Conservation (phyloP, 192 early-diverging fungal species). For the Backusella tuberculispora region DNA sequence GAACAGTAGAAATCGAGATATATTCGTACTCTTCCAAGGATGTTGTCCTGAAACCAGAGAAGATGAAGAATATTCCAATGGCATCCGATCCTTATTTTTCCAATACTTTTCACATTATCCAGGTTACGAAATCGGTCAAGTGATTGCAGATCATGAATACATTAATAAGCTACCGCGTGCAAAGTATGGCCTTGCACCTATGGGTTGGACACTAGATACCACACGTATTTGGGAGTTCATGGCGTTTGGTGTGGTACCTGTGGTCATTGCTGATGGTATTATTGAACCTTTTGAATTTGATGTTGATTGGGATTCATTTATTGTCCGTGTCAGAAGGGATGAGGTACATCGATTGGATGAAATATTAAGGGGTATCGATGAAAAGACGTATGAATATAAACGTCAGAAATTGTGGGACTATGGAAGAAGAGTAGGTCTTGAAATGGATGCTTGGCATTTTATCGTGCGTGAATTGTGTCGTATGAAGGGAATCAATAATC, state of each 20-base stretch:
- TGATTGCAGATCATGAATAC: constrained; percentile 40
- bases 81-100: constrained; percentile 47
- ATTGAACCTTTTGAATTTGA: constrained; percentile 54
- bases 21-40: constrained; percentile 43
- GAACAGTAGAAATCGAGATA: constrained; percentile 25
- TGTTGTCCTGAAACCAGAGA: constrained; percentile 38
- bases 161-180: constrained; percentile 43
- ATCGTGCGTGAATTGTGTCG: constrained; percentile 51
- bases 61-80: constrained; percentile 42
- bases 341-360: constrained; percentile 47
- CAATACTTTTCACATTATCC: constrained; percentile 39
- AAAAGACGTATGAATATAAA: constrained; percentile 46
- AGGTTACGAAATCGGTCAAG: constrained; percentile 43
- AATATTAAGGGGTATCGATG: constrained; percentile 38
- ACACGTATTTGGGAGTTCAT: constrained; percentile 54
- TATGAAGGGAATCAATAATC: constrained; percentile 28
- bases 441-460: constrained; percentile 51
- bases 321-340: constrained; percentile 42
- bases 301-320: constrained; percentile 51
- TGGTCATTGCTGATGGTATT: constrained; percentile 54
- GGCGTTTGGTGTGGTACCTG: constrained; percentile 55
- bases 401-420: constrained; percentile 44
- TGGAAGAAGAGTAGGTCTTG: constrained; percentile 41
- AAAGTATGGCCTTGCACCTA: constrained; percentile 47
- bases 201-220: constrained; percentile 49